Percentiles rank a stretch among this genome's conserved stretches.
Evolutionary conservation across 2,329 filamentous ascomycete genomes (phyloP).

Genomic region (Ophiosphaerella herpotricha): DNA sequence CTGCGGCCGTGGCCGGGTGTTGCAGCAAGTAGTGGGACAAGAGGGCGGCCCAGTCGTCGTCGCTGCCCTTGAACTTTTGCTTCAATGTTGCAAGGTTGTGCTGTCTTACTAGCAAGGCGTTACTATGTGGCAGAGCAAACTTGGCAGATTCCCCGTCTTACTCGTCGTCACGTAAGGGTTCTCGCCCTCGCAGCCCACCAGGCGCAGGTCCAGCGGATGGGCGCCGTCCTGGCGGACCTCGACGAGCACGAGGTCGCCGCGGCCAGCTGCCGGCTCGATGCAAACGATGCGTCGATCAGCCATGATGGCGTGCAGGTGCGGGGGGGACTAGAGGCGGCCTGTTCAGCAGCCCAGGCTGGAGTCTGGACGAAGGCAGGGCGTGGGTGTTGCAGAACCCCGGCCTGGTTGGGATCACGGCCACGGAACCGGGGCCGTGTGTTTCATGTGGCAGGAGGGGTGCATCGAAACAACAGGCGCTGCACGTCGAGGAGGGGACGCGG

Average conservation of each 20-base stretch:
- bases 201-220: constrained; percentile 65
- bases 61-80: constrained; percentile 42
- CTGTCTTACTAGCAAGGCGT: constrained; percentile 39
- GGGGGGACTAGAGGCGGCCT: neutral
- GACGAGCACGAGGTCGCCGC: constrained; percentile 63
- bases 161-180: constrained; percentile 62
- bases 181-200: constrained; percentile 71
- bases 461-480: constrained; percentile 13
- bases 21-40: constrained; percentile 62
- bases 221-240: constrained; percentile 60
- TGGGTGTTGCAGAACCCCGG: constrained; percentile 12
- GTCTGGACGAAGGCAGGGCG: neutral
- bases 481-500: constrained; percentile 4
- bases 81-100: constrained; percentile 36
- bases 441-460: constrained; percentile 8
- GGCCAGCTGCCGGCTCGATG: constrained; percentile 60
- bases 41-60: constrained; percentile 69
- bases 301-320: constrained; percentile 9
- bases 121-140: constrained; percentile 20
- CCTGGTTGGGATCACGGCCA: constrained; percentile 11
- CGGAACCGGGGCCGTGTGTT: constrained; percentile 18
- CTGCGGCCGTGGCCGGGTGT: constrained; percentile 47
- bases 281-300: constrained; percentile 56
- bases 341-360: neutral
- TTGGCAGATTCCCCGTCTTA: constrained; percentile 50